Conservation (phyloP, 2,329 filamentous ascomycete species). For the Hymenoscyphus salicellus region DNA sequence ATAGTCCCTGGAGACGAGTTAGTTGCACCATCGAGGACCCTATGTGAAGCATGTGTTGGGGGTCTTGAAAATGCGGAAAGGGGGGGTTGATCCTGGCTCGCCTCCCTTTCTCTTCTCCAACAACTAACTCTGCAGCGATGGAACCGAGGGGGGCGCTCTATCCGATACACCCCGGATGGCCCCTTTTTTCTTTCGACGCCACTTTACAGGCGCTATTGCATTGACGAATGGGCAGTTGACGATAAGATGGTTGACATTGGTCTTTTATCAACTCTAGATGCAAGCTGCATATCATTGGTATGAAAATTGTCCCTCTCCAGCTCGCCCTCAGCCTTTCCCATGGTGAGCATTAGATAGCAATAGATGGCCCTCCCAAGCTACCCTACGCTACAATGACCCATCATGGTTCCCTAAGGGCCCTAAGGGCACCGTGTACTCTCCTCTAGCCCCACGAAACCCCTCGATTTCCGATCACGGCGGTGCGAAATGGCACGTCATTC, state of each 20-base stretch:
- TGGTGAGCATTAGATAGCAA: not conserved
- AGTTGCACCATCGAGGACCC: not conserved
- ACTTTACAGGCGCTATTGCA: constrained; percentile 5
- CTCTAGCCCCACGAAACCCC: not conserved
- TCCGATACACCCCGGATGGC: not conserved
- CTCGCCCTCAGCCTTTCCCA: constrained; percentile 1
- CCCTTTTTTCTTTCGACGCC: not conserved
- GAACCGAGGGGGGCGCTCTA: not conserved
- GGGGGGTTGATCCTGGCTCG: not conserved
- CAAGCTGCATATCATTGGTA: not conserved
- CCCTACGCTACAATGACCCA: not conserved
- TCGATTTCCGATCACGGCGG: constrained; percentile 7
- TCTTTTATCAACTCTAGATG: constrained; percentile 23
- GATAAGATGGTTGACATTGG: constrained; percentile 31
- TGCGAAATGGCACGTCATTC: constrained; percentile 9
- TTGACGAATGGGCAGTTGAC: constrained; percentile 20
- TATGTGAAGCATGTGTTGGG: not conserved
- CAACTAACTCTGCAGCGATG: no score
- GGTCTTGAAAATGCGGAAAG: no score
- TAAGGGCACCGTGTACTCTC: not conserved
- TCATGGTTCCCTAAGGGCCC: not conserved
- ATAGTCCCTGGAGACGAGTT: not conserved
- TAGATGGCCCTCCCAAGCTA: not conserved
- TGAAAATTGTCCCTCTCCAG: not conserved
- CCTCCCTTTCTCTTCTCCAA: not conserved